Conservation (phyloP, 2,329 filamentous ascomycete genomes). For the Phyllosticta citriasiana region DNA sequence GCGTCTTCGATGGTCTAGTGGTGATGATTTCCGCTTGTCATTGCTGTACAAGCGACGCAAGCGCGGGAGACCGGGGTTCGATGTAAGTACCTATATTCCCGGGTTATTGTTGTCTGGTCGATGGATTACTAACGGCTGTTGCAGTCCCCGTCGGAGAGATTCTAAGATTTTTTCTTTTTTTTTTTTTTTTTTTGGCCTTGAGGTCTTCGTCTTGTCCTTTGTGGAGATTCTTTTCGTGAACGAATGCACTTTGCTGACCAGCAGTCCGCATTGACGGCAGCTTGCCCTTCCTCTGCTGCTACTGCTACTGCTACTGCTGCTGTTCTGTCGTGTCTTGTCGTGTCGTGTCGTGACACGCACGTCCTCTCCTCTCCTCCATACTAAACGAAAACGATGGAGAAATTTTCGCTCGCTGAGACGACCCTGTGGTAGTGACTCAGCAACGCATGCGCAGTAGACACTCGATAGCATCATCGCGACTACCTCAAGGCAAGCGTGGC, state of each 20-base stretch:
- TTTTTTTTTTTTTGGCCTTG: not conserved
- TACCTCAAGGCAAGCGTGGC: not conserved
- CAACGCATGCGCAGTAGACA: too few species aligned
- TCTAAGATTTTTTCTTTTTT: not conserved
- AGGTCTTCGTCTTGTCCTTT: not conserved
- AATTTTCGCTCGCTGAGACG: too few species aligned
- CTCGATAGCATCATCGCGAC: not conserved
- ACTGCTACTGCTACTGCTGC: too few species aligned
- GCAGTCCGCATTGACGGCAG: too few species aligned
- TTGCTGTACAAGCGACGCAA: not conserved
- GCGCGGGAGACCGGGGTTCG: conserved; percentile 23
- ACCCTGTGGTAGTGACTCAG: too few species aligned
- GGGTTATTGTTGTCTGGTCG: not conserved
- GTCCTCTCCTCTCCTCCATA: too few species aligned
- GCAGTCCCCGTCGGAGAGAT: not conserved
- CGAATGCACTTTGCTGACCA: too few species aligned
- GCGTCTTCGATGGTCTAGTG: not conserved
- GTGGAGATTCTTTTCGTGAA: not conserved
- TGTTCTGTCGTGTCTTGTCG: too few species aligned
- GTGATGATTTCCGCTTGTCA: not conserved
- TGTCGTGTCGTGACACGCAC: too few species aligned
- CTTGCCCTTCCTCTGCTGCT: too few species aligned
- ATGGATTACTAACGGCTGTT: not conserved
- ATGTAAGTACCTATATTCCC: conserved; percentile 3
- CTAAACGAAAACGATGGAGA: too few species aligned